Evolutionary conservation across 306 rosid species (phyloP).

Genomic region (Cajanus cajan): DNA sequence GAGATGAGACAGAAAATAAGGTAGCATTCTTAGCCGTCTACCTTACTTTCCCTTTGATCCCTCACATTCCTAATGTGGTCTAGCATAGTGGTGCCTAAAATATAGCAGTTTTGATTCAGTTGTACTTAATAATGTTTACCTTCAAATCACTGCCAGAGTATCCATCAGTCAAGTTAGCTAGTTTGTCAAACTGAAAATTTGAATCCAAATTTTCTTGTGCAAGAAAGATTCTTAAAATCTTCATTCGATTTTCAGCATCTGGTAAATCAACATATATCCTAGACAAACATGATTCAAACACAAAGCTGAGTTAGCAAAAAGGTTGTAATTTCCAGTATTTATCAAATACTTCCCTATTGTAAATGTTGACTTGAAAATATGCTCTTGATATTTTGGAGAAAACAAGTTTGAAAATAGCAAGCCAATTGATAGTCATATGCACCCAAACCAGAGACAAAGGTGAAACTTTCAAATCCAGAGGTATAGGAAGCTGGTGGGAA

Average conservation of each 20-base stretch:
- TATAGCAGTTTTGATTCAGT: neutral
- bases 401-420: too few relatives aligned
- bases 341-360: neutral
- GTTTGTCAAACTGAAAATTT: constrained; percentile 68
- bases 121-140: constrained; percentile 44
- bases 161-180: constrained; percentile 85
- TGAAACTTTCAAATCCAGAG: too few relatives aligned
- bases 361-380: neutral
- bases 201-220: constrained; percentile 69
- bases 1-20: neutral
- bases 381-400: too few relatives aligned
- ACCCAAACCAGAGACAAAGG: too few relatives aligned
- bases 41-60: neutral
- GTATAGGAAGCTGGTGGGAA: too few relatives aligned
- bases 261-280: constrained; percentile 97
- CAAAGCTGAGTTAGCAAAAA: constrained; percentile 17
- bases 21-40: neutral
- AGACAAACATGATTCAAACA: constrained; percentile 22
- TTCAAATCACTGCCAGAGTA: constrained; percentile 98
- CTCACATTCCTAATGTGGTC: neutral
- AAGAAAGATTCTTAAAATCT: constrained; percentile 89
- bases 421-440: too few relatives aligned
- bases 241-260: constrained; percentile 81
- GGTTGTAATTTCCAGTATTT: neutral
- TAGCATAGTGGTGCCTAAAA: neutral